Evolutionary conservation across 768 basidiomycete species (phyloP), one percentile per base, ranked within the genome.

Genomic region (Termitomyces titanicus): DNA sequence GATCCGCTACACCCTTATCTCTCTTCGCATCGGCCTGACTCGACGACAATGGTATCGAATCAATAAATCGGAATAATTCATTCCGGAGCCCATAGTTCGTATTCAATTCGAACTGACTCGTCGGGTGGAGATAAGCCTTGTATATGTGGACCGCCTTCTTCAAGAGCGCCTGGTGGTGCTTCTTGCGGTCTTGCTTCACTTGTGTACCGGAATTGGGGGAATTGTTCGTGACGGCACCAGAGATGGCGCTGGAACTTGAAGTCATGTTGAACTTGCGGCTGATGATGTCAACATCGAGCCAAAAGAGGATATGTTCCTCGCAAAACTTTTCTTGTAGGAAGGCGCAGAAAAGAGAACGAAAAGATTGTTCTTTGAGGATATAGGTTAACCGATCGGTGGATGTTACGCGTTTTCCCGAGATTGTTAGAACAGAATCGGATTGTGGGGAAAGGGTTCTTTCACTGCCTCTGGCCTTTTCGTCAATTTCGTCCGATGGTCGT

Each of bases 271-370:
- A 60, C 47, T 57, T 60, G 24, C 56, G 55, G 31, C 38, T 60
- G 53, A 60, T 47, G 18, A 48, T 48, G 6, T 60, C 56, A 34
- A 60, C 59, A 34, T 60, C 59, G 27, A 55, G 34, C 59, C 59
- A 60, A 49, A 40, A 60, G 2, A 60, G 37, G 18, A 60, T 47
- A 20, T 60, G 59, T 51, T 60, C 59, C 46, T 60, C 59, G 53
- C 59, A 60, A 22, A 52, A 54, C 18, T 46, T 57, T 51, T 60
- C 59, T 37, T 35, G 34, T 10, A 60, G 49, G 22, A 54, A 60
- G 25, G 50, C 27, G 3, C 54, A 53, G 45, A 60, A 60, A n/a
- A 60, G 53, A 3, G 50, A 51, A 2, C 56, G 53, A 47, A 50
- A 51, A 3, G 53, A 39, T 50, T 47, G 56, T 34, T 57, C 56